Base-by-base conservation (phyloP, 2,329 filamentous ascomycete species). In the Venturia oleaginea region DNA sequence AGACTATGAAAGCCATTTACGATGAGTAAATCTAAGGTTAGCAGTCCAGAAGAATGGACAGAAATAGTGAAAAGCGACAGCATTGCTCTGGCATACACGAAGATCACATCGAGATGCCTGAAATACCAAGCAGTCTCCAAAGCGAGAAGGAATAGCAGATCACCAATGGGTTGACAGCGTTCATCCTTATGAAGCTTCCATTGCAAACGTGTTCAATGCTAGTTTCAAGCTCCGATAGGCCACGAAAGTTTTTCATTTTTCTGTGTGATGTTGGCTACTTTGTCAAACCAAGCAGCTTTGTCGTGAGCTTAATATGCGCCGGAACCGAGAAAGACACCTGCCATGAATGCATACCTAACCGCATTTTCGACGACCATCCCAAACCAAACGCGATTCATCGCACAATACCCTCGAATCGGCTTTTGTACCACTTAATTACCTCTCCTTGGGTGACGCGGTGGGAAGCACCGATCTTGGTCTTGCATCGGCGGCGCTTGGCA, bases 351-450 rank as follows among this genome's bases (percentile, higher is more conserved):
- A 60, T 66, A 24, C 64, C 19, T 34, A 17, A 24, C 38, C 34
- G 19, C n/a, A 38, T 27, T 22, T 22, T 51, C 4, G 68, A 66
- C 68, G 68, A 63, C 69, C 67, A 67, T 67, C 61, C 64, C 62
- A 32, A 51, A 59, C 62, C 66, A 67, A 59, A 67, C 69, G 67
- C 71, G 76, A 75, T 87, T 91, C 96, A 97, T 85, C 94, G 89
- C 83, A 99, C 91, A 79, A 97, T 97, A 79, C 93, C 94, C 79
- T 97, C 92, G 87, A 96, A 97, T 81, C 92, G 88, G 79, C 85
- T 87, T 85, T 90, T 90, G 86, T 89, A 99, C 94, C 94, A 99
- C 85, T 92, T 96, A 83, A 97, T 83, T 76, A 92, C 97, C 87
- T 99, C 94, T 70, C 86, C 81, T 77, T 92, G 89, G 87, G 86